Evolutionary conservation across 768 basidiomycete genomes (phyloP).

Genomic region (Austroboletus festivus): DNA sequence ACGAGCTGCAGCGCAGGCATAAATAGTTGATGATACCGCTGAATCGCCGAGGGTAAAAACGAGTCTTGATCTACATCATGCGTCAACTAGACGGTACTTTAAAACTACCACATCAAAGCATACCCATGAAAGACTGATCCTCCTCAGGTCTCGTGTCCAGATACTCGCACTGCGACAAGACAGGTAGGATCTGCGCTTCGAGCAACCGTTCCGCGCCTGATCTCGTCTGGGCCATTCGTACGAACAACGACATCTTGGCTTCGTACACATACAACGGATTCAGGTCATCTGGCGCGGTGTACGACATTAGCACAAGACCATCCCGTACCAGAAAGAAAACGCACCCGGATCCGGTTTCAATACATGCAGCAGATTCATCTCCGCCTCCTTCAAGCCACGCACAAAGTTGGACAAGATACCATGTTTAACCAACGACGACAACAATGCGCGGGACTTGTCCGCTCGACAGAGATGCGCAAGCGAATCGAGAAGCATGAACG

Average conservation of each 20-base stretch:
- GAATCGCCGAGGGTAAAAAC: slow-evolving; percentile 85
- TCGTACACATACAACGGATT: slow-evolving; percentile 94
- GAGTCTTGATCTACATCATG: slow-evolving; percentile 64
- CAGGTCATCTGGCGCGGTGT: slow-evolving; percentile 61
- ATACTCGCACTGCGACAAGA: slow-evolving; percentile 82
- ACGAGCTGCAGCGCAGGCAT: slow-evolving; percentile 84
- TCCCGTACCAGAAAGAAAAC: slow-evolving; percentile 1
- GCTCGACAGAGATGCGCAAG: slow-evolving; percentile 66
- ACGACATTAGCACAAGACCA: not conserved
- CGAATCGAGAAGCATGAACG: slow-evolving; percentile 86
- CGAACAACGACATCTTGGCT: slow-evolving; percentile 87
- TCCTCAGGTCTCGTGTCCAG: slow-evolving; percentile 81
- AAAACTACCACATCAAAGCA: slow-evolving; percentile 9
- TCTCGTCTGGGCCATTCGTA: slow-evolving; percentile 78
- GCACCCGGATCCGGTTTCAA: slow-evolving; percentile 90
- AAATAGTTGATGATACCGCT: slow-evolving; percentile 88
- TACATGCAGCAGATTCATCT: slow-evolving; percentile 67
- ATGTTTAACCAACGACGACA: slow-evolving; percentile 59
- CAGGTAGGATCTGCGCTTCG: slow-evolving; percentile 70
- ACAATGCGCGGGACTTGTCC: slow-evolving; percentile 64
- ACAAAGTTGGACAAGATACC: slow-evolving; percentile 84
- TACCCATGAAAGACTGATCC: slow-evolving; percentile 81
- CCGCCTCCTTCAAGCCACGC: slow-evolving; percentile 78
- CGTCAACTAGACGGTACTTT: not conserved
- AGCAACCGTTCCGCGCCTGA: slow-evolving; percentile 82